Evolutionary conservation across 257 asterid genomes (phyloP).

Genomic region (Voacanga thouarsii): DNA sequence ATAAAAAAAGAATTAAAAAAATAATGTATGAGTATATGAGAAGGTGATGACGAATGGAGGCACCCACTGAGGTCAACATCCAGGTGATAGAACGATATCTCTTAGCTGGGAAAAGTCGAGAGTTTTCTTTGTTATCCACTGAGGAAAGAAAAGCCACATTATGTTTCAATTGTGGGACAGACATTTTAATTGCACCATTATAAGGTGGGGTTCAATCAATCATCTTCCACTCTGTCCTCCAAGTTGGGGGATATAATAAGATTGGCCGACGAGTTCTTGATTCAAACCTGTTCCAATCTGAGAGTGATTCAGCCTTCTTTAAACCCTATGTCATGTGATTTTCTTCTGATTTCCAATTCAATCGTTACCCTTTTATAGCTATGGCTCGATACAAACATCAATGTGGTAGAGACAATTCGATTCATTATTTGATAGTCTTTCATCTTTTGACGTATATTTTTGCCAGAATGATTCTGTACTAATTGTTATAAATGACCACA

Average conservation of each 20-base stretch:
- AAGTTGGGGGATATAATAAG: conserved; percentile 18
- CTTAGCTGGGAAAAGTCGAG: conserved; percentile 44
- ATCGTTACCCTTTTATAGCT: background rate
- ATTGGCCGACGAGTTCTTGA: background rate
- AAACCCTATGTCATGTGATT: conserved; percentile 19
- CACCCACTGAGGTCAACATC: conserved; percentile 40
- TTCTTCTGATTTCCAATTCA: background rate
- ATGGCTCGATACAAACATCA: too few species aligned
- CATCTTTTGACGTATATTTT: too few species aligned
- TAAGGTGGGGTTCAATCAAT: conserved; percentile 80
- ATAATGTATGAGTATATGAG: conserved; percentile 14
- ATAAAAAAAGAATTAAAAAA: too few species aligned
- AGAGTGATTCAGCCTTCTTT: background rate
- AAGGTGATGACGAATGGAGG: conserved; percentile 13
- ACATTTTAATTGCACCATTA: conserved; percentile 58
- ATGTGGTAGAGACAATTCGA: too few species aligned
- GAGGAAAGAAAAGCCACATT: conserved; percentile 22
- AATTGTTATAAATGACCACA: too few species aligned
- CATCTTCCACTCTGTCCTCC: conserved; percentile 47
- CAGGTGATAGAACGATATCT: conserved; percentile 57
- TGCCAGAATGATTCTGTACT: too few species aligned
- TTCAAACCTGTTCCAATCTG: background rate
- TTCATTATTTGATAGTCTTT: too few species aligned
- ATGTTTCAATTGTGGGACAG: conserved; percentile 48
- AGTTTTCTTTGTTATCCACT: conserved; percentile 39